Evolutionary conservation across 179 eudicot species (phyloP).

Genomic region (Carnegiea gigantea): DNA sequence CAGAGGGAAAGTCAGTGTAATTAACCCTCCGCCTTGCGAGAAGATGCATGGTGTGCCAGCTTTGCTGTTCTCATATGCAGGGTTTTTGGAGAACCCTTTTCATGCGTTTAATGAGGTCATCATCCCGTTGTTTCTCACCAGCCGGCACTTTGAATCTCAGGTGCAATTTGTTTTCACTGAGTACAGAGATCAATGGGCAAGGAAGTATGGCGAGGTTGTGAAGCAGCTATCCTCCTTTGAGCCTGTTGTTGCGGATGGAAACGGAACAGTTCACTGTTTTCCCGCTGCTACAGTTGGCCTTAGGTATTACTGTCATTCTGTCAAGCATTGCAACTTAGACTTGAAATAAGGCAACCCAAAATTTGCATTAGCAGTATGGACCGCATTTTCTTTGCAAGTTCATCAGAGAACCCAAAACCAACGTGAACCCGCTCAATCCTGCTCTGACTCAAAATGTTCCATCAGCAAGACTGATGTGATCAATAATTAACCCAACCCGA

Average conservation of each 20-base stretch:
- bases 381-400: too few species aligned
- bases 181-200: slow-evolving; percentile 27
- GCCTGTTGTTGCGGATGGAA: slow-evolving; percentile 22
- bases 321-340: too few species aligned
- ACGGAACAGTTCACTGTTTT: slow-evolving; percentile 37
- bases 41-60: slow-evolving; percentile 35
- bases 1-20: slow-evolving; percentile 18
- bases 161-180: slow-evolving; percentile 41
- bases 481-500: not conserved
- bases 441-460: not conserved
- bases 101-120: slow-evolving; percentile 43
- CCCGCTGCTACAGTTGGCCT: slow-evolving; percentile 41
- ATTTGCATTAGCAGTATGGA: too few species aligned
- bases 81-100: slow-evolving; percentile 40
- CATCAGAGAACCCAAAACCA: too few species aligned
- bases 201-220: slow-evolving; percentile 28
- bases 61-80: slow-evolving; percentile 37
- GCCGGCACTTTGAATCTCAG: slow-evolving; percentile 30
- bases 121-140: slow-evolving; percentile 39
- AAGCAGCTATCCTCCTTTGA: slow-evolving; percentile 31
- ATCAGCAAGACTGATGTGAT: not conserved
- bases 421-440: too few species aligned
- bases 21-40: slow-evolving; percentile 32
- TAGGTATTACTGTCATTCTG: slow-evolving; percentile 24
- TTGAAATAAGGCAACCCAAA: too few species aligned